Percentiles rank a stretch among this genome's conserved stretches.
Evolutionary conservation across 164 flowering plant genomes (phyloP).

Genomic region (Magnolia kwangsiensis): DNA sequence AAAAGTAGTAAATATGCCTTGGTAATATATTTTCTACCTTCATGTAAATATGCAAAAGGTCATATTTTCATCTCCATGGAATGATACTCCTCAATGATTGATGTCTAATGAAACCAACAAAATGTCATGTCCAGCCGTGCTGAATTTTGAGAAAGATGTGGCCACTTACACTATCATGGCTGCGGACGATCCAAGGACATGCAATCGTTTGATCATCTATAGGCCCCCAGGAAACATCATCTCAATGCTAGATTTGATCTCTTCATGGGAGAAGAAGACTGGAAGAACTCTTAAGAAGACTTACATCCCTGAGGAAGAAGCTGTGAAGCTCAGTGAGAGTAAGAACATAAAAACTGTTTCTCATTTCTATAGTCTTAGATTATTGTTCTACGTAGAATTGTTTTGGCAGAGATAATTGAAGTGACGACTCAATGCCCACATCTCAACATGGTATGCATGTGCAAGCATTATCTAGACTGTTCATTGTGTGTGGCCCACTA

Average conservation of each 20-base stretch:
- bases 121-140: constrained; percentile 22
- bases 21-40: too few relatives aligned
- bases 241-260: constrained; percentile 31
- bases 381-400: background rate
- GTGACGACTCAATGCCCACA: background rate
- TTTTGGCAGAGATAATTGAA: too few relatives aligned
- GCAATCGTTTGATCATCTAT: constrained; percentile 27
- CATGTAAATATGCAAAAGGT: too few relatives aligned
- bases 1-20: too few relatives aligned
- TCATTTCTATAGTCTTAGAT: background rate
- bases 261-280: constrained; percentile 38
- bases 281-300: constrained; percentile 23
- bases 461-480: background rate
- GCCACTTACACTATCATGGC: constrained; percentile 35
- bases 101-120: too few relatives aligned
- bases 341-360: background rate
- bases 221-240: constrained; percentile 30
- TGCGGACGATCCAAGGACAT: constrained; percentile 29
- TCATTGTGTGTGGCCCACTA: too few relatives aligned
- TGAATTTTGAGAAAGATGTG: constrained; percentile 40
- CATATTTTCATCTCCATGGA: background rate
- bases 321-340: constrained; percentile 5
- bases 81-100: background rate
- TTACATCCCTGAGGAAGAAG: constrained; percentile 15
- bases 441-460: background rate